Base-by-base conservation (phyloP, 257 asterid species). In the Salvia miltiorrhiza region DNA sequence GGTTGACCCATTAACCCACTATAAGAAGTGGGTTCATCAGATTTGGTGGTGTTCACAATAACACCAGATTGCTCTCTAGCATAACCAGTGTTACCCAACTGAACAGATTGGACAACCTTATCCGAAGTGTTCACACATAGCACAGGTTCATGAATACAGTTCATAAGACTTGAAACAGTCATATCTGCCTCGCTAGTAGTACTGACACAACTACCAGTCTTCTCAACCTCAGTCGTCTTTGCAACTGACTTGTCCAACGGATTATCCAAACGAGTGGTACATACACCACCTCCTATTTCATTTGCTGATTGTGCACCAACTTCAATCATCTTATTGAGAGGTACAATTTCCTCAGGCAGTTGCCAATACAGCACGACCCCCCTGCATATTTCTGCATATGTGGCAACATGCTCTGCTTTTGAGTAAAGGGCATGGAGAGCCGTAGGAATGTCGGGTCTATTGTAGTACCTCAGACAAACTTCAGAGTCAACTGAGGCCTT, bases 351-450 rank as follows among this genome's bases (percentile, higher is more conserved):
- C 69, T 43, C 76, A 19, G 94, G 88, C 64, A 92, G 67, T 72
- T 76, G 82, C 96, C 95, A 92, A 76, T 82, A 83, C 75, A 79
- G 83, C 59, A 80, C 57, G 60, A 89, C 75, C 64, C 77, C 90
- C 80, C 80, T 84, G 84, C 92, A 83, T 83, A 92, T 89, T 60
- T 82, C 94, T 37, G 77, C 52, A 79, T 89, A 89, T 67, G 78
- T 65, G 63, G 77, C 58, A 59, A 63, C 70, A 75, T 86, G 89
- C 73, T 82, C 88, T 47, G 64, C 70, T 53, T 77, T 84, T 13
- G 84, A 72, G 62, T 69, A 65, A 43, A 92, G 89, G 52, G 82
- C 76, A 41, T 69, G 77, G 69, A 92, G 85, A 65, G 84, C 86
- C 65, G 63, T 67, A 44, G 85, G 80, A 64, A 92, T 86, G 75